A percentile compares a stretch with the other conserved stretches of the same genome.
Conservation (phyloP, 2,329 filamentous ascomycete species). For the Cladosporium sp. region DNA sequence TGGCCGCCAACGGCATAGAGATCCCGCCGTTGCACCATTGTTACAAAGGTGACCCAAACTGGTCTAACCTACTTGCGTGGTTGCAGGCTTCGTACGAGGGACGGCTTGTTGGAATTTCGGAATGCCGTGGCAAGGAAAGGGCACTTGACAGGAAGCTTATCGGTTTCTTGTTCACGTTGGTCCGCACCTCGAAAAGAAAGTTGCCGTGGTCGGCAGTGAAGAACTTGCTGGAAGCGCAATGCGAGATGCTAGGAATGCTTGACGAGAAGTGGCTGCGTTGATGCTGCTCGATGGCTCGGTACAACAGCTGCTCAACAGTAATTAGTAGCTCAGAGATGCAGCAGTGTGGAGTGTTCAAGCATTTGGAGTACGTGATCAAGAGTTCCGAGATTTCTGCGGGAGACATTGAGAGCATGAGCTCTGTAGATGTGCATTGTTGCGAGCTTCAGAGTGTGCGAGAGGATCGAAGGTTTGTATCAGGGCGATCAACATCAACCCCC, state of each 20-base stretch:
- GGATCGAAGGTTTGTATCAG: no score
- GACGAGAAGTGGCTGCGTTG: neutral
- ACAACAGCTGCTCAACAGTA: no score
- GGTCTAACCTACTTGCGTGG: neutral
- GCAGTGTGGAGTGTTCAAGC: no score
- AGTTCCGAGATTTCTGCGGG: no score
- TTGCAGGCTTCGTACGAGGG: neutral
- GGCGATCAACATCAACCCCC: no score
- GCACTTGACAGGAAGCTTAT: neutral
- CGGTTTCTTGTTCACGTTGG: neutral
- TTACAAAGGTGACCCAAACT: neutral
- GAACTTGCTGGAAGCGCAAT: neutral
- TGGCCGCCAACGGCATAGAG: neutral
- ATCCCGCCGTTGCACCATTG: neutral
- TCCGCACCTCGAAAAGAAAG: neutral
- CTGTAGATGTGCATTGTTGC: no score
- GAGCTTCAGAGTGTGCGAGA: no score
- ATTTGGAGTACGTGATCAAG: no score
- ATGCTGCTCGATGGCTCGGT: no score
- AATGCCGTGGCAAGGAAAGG: neutral
- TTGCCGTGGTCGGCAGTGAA: neutral
- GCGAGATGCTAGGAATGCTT: neutral
- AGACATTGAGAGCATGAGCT: no score
- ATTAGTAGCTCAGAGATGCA: no score
- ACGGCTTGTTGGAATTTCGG: neutral